phyloP scores from a whole-genome alignment of 2,329 filamentous ascomycete species.

The Colletotrichum sp. region DNA sequence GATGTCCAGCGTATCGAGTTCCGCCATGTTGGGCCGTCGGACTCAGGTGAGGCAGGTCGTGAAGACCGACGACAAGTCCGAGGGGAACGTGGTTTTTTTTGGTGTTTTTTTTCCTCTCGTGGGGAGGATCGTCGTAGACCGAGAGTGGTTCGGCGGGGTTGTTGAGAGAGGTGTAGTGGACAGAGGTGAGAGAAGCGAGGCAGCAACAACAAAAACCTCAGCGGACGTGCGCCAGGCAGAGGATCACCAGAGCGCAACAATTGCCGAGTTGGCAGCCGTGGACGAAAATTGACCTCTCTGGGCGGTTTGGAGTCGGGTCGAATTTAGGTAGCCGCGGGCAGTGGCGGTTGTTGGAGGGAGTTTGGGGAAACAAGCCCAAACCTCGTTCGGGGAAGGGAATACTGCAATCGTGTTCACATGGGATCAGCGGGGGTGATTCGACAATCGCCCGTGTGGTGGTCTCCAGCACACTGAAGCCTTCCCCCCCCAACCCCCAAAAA shows the following conservation, averaged over 20 bases:
- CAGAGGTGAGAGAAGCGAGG: not conserved
- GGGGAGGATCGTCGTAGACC: not conserved
- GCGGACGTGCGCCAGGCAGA: not conserved
- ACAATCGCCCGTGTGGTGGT: not conserved
- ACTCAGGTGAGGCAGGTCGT: not conserved
- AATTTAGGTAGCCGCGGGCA: not conserved
- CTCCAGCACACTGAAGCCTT: not conserved
- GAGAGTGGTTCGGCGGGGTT: constrained; percentile 1
- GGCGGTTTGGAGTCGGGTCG: not conserved
- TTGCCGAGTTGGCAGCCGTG: constrained; percentile 8
- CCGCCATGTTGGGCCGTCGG: constrained; percentile 69
- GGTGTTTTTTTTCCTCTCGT: not conserved
- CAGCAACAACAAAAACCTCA: not conserved
- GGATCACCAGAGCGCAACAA: not conserved
- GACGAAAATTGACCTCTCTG: not conserved
- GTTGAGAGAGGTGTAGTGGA: not conserved
- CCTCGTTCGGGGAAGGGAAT: not conserved
- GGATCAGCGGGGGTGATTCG: constrained; percentile 17
- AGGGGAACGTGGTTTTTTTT: not conserved
- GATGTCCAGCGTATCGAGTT: constrained; percentile 95
- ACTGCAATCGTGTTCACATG: constrained; percentile 22
- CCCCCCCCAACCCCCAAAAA: not conserved
- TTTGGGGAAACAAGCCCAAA: constrained; percentile 5
- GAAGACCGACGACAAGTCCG: not conserved
- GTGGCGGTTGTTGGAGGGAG: constrained; percentile 11